These are phyloP conservation scores for Gyrodon lividus DNA, from an alignment of 768 basidiomycete genomes.

Conservation along the genomic window DNA sequence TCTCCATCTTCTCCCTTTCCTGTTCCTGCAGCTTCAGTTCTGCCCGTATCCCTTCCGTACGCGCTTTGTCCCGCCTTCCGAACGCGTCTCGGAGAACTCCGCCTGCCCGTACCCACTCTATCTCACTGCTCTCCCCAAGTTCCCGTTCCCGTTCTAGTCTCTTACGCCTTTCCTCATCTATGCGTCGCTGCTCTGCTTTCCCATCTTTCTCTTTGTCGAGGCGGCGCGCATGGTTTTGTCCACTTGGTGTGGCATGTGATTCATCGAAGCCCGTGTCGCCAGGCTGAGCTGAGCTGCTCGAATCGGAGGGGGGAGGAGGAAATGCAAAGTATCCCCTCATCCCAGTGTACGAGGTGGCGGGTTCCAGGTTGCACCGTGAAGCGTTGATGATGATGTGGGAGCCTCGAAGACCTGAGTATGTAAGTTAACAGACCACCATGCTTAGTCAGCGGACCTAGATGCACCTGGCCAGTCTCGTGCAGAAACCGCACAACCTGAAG, in stretches of 20 bases:
- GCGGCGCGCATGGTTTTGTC: background rate
- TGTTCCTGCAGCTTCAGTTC: slow-evolving; percentile 47
- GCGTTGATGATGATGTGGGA: no score
- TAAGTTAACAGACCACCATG: no score
- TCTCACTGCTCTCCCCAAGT: slow-evolving; percentile 50
- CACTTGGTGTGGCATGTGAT: slow-evolving; percentile 1
- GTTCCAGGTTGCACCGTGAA: no score
- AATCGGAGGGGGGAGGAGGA: slow-evolving; percentile 9
- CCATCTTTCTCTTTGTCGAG: background rate
- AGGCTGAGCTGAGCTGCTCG: background rate
- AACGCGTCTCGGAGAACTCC: slow-evolving; percentile 50
- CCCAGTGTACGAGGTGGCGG: background rate
- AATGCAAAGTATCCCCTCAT: slow-evolving; percentile 29
- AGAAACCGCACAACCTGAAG: no score
- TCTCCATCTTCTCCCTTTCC: slow-evolving; percentile 36
- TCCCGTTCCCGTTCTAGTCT: slow-evolving; percentile 35
- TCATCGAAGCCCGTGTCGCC: background rate
- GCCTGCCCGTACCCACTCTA: slow-evolving; percentile 60
- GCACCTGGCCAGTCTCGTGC: no score
- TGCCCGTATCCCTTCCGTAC: slow-evolving; percentile 47
- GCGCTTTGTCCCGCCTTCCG: slow-evolving; percentile 49
- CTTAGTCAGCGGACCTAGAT: no score
- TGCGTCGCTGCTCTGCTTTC: background rate
- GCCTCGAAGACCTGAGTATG: no score
- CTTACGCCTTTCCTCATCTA: slow-evolving; percentile 16